Base-by-base conservation (phyloP, 441 rosid species). In the Arabidopsis lyrata region DNA sequence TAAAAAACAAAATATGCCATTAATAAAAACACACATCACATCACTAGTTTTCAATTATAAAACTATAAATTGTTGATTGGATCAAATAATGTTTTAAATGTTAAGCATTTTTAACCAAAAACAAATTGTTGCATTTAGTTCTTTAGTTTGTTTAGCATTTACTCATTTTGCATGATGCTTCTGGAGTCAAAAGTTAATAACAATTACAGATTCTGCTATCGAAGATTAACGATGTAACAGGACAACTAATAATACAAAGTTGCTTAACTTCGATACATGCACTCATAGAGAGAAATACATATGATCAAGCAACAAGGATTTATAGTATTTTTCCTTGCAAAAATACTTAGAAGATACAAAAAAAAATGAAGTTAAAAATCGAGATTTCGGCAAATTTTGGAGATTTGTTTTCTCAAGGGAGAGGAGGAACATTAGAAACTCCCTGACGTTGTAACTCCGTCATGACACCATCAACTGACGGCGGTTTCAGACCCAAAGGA, bases 401-500 rank as follows among this genome's bases (percentile, higher is more conserved):
- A 44, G 6, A 2, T 8, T 15, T 29, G 9, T 48, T 48, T 27
- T 55, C 42, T 77, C 41, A 77, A 52, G 73, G 22, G 42, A 24
- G 54, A 48, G 69, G 81, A 72, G 81, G 81, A 72, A 77, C 69
- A 44, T 91, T 81, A 13, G 91, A 75, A 59, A 94, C 71, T 50
- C 97, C 99, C 68, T 94, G 97, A 32, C 87, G 85, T 49, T 92
- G 97, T 55, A 94, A 82, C 74, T 94, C 99, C 57, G 77, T 87
- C 79, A 92, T 14, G 2, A 92, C 97, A 6, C 92, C 65, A 15
- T 92, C 95, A 7, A 73, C 20, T 1, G 99, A 83, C 12, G 97
- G 99, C n/a, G 97, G 91, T 72, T 89, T 92, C 47, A 94, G 81
- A 10, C 97, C 97, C 0, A 94, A 82, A 12, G 99, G 99, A 70